phyloP scores from a whole-genome alignment of 768 basidiomycete species.

The Crucibulum laeve region DNA sequence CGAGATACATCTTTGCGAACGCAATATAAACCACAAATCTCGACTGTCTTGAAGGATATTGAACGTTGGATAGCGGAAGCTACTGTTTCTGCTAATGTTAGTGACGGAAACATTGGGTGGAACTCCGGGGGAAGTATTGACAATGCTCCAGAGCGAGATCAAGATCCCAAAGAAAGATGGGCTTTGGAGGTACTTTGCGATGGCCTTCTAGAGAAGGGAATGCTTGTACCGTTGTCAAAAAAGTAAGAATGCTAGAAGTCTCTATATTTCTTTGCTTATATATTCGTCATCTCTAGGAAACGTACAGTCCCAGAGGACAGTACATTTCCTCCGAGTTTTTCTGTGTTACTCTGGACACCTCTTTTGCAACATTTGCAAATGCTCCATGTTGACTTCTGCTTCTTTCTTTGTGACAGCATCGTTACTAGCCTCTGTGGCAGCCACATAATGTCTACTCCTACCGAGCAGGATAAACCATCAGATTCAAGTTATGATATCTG shows the following conservation, averaged over 20 bases:
- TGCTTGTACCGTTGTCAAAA: constrained; percentile 77
- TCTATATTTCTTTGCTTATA: constrained; percentile 24
- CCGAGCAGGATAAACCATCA: constrained; percentile 14
- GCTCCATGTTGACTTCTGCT: constrained; percentile 54
- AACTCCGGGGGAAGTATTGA: constrained; percentile 21
- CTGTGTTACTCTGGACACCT: constrained; percentile 63
- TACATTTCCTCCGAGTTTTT: constrained; percentile 45
- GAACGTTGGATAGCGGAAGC: constrained; percentile 81
- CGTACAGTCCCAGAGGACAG: constrained; percentile 34
- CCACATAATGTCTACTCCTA: constrained; percentile 35
- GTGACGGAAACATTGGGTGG: constrained; percentile 48
- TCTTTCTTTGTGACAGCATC: too few species aligned
- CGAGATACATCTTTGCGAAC: constrained; percentile 61
- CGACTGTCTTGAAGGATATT: constrained; percentile 49
- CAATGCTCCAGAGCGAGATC: constrained; percentile 23
- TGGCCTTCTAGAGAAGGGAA: constrained; percentile 63
- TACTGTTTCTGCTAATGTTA: constrained; percentile 53
- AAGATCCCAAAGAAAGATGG: constrained; percentile 57
- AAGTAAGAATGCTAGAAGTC: constrained; percentile 45
- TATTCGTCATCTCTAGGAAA: constrained; percentile 60
- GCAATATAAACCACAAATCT: constrained; percentile 46
- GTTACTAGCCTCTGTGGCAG: too few species aligned
- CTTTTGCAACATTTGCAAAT: constrained; percentile 53
- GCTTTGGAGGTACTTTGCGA: constrained; percentile 68
- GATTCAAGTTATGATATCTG: constrained; percentile 51